phyloP scores from a whole-genome alignment of 139 green algal genomes.

The Ostreobium quekettii region DNA sequence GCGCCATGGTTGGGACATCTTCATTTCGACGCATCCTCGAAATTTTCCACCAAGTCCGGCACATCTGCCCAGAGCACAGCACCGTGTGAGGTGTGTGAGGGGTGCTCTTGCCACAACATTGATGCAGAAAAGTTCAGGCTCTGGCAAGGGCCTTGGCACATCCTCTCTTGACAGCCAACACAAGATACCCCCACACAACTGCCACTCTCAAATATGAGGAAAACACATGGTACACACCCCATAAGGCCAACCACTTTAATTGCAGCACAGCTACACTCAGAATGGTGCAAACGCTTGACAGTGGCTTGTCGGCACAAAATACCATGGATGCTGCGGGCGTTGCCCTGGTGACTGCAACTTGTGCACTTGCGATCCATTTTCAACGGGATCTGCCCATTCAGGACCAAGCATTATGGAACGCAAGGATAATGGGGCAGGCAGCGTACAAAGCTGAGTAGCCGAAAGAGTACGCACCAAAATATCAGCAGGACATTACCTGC shows the following conservation, averaged over 20 bases:
- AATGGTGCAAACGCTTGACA: too few species aligned
- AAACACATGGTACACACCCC: too few species aligned
- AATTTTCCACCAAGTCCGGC: conserved; percentile 87
- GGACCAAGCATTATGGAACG: too few species aligned
- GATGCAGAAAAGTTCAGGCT: not conserved
- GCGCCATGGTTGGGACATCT: too few species aligned
- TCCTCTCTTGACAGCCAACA: not conserved
- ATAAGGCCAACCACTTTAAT: too few species aligned
- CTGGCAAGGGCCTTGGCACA: not conserved
- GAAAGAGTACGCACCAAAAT: not conserved
- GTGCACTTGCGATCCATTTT: too few species aligned
- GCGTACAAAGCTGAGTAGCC: not conserved
- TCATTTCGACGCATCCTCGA: conserved; percentile 51
- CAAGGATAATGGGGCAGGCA: not conserved
- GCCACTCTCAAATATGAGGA: too few species aligned
- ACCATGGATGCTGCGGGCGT: too few species aligned
- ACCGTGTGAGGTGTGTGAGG: not conserved
- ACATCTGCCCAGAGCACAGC: conserved; percentile 61
- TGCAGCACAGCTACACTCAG: too few species aligned
- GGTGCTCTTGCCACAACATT: not conserved
- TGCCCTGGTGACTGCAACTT: too few species aligned
- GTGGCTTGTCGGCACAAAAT: too few species aligned
- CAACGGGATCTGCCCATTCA: too few species aligned
- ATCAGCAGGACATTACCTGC: not conserved
- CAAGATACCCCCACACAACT: not conserved